These are phyloP conservation scores for Corymbia calophylla DNA, from an alignment of 441 rosid species.

Conservation along the genomic window DNA sequence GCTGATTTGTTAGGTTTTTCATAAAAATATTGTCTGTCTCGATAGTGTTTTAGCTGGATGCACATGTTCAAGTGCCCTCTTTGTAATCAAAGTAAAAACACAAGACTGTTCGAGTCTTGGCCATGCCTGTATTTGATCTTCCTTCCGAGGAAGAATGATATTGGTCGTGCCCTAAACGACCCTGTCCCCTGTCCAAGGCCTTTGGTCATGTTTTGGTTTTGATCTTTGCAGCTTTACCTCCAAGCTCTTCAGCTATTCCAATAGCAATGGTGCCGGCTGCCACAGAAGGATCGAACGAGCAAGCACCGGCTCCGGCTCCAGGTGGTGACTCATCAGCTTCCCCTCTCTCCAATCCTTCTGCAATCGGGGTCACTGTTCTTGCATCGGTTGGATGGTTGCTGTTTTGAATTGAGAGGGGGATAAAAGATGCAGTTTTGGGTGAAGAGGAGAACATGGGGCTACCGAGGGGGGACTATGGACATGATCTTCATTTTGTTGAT, in stretches of 20 bases:
- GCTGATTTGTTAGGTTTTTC: not conserved
- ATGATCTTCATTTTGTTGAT: not conserved
- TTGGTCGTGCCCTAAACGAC: no score
- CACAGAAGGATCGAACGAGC: not conserved
- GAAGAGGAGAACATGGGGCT: not conserved
- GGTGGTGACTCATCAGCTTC: conserved; percentile 10
- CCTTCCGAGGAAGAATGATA: not conserved
- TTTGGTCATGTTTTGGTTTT: not conserved
- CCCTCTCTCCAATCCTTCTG: not conserved
- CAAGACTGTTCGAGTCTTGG: not conserved
- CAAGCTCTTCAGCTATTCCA: not conserved
- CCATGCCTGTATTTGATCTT: not conserved
- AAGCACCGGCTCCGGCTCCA: conserved; percentile 26
- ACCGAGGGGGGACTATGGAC: not conserved
- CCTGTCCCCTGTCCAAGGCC: no score
- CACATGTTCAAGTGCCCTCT: not conserved
- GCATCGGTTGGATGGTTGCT: conserved; percentile 3
- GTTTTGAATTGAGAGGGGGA: not conserved
- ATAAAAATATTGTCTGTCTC: not conserved
- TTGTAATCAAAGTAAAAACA: not conserved
- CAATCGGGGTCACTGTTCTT: not conserved
- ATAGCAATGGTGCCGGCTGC: not conserved
- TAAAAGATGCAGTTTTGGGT: not conserved
- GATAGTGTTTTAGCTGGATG: not conserved
- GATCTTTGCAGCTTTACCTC: conserved; percentile 5